Base-by-base conservation (phyloP, 345 rosid species). In the Rhodamnia argentea region DNA sequence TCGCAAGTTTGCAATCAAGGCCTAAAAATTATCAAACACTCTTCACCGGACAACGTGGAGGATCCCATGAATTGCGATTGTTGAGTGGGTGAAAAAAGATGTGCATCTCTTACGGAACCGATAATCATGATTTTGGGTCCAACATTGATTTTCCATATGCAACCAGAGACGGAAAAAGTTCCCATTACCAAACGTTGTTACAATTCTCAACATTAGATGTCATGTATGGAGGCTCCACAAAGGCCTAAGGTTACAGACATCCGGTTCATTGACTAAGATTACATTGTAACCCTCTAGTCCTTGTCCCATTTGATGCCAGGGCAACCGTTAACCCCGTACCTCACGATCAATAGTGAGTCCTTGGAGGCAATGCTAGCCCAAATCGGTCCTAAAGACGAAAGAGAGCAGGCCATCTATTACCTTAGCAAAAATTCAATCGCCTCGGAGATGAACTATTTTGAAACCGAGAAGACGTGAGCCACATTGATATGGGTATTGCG, bases 21-120 rank as follows among this genome's bases (percentile, higher is more conserved):
- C 59, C 86, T 86, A 85, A 84, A 52, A 82, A 88, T 90, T 90
- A 64, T 76, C 88, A 88, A 87, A 58, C 84, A 85, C 84, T 82
- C 52, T 86, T 86, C 85, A 88, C 86, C 88, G 87, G 86, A 32
- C 83, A 70, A 87, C 24, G 78, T 64, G 23, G 23, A 20, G 44
- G 24, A 64, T 32, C 44, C 1, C 78, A 16, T 29, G 76, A 32
- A 32, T 64, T 32, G 76, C 13, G 76, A 64, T 64, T 32, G 76
- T 16, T 64, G 37, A 32, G 42, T 64, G 44, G 44, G 76, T 64
- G 44, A 64, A 32, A 64, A 64, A 22, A 32, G 76, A 10, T 64
- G 44, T 44, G 23, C 76, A 8, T 64, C 23, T 64, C 44, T 40
- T 32, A 10, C 6, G 78, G 44, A 18, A 5, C 78, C 16, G 23